A percentile compares a stretch with the other conserved stretches of the same genome.
Evolutionary conservation across 169 alveolate genomes (phyloP).

Genomic region (Hepatocystis sp.): DNA sequence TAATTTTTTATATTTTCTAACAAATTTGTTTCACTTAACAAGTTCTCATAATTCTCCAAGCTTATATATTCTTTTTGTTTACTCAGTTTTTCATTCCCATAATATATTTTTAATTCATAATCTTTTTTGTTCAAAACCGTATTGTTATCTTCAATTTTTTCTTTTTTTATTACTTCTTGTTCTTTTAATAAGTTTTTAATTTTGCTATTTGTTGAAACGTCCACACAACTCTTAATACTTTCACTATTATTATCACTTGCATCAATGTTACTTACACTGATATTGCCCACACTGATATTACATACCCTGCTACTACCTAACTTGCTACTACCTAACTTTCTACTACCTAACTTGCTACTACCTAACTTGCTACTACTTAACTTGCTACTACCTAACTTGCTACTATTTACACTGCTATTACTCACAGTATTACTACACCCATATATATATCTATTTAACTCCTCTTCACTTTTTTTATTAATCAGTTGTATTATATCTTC

Average conservation of each 20-base stretch:
- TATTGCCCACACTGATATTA: too few relatives aligned
- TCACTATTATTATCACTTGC: too few relatives aligned
- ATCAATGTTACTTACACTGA: too few relatives aligned
- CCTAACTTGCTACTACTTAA: too few relatives aligned
- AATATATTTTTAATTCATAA: not conserved
- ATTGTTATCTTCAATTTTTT: not conserved
- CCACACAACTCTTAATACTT: too few relatives aligned
- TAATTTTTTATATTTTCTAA: constrained; percentile 54
- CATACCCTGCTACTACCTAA: too few relatives aligned
- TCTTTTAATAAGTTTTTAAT: not conserved
- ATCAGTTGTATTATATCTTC: constrained; percentile 23
- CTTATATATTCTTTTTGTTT: constrained; percentile 69
- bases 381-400: too few relatives aligned
- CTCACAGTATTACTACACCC: too few relatives aligned
- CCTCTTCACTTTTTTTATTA: constrained; percentile 50
- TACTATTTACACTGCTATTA: too few relatives aligned
- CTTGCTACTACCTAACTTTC: too few relatives aligned
- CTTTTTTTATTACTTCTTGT: not conserved
- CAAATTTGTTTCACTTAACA: constrained; percentile 17
- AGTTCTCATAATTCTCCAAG: constrained; percentile 42
- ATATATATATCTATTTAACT: constrained; percentile 9
- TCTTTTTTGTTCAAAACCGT: not conserved
- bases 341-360: too few relatives aligned
- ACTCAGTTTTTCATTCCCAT: constrained; percentile 20
- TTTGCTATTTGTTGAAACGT: not conserved